These are phyloP conservation scores for Crithidia fasciculata DNA, from an alignment of 208 protist genomes.

Conservation along the genomic window DNA sequence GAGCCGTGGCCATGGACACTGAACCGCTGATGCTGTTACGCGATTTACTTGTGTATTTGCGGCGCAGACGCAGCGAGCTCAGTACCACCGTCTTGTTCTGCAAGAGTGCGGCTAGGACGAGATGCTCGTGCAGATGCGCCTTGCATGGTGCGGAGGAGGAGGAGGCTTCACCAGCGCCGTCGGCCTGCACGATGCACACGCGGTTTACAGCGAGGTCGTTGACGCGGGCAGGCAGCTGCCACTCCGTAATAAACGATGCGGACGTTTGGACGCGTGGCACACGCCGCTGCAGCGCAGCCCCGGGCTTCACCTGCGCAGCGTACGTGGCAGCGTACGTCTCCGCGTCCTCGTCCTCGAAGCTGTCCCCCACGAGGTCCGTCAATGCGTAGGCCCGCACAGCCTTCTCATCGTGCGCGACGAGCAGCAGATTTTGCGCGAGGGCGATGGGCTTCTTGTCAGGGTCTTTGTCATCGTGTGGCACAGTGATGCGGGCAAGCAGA, in stretches of 20 bases:
- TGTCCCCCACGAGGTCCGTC: conserved; percentile 43
- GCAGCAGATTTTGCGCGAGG: conserved; percentile 53
- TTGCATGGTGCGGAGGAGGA: conserved; percentile 15
- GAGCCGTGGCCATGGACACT: conserved; percentile 3
- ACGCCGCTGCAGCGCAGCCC: conserved; percentile 18
- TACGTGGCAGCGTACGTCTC: conserved; percentile 9
- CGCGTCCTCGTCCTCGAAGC: conserved; percentile 15
- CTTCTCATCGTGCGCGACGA: conserved; percentile 78
- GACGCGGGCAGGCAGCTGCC: conserved; percentile 66
- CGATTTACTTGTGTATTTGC: neutral
- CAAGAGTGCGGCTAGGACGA: conserved; percentile 61
- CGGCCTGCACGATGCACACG: conserved; percentile 55
- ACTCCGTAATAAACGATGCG: conserved; percentile 51
- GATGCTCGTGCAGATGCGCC: conserved; percentile 54
- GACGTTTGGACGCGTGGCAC: conserved; percentile 18
- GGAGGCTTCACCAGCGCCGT: conserved; percentile 1
- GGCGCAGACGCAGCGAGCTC: conserved; percentile 51
- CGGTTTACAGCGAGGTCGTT: conserved; percentile 82
- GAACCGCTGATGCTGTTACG: neutral
- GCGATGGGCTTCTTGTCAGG: conserved; percentile 90
- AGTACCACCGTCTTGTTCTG: conserved; percentile 84
- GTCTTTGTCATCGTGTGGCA: conserved; percentile 70
- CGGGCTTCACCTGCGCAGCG: neutral
- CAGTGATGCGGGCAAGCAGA: conserved; percentile 48
- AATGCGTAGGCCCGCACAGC: conserved; percentile 65